These are phyloP conservation scores for Bacidia rubella DNA, from an alignment of 495 filamentous ascomycete species.

Conservation along the genomic window DNA sequence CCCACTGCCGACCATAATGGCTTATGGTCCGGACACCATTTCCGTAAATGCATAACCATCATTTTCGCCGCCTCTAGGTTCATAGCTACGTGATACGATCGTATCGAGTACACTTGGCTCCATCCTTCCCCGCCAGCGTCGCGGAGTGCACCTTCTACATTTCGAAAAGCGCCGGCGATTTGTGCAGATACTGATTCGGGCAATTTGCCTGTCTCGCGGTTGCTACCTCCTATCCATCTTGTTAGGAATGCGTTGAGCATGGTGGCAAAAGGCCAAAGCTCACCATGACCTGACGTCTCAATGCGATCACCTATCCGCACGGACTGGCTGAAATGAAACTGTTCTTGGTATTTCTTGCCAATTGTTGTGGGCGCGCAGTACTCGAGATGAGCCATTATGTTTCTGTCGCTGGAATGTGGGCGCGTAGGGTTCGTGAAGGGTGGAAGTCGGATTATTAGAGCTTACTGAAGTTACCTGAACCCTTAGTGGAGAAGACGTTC, in stretches of 20 bases:
- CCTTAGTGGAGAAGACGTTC: too few species aligned
- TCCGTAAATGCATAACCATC: conserved; percentile 34
- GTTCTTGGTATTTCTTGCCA: conserved; percentile 25
- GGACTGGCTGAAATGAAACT: conserved; percentile 38
- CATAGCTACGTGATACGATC: conserved; percentile 32
- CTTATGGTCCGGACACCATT: conserved; percentile 36
- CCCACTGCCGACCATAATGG: conserved; percentile 39
- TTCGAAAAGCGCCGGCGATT: conserved; percentile 41
- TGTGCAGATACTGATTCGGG: conserved; percentile 29
- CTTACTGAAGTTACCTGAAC: too few species aligned
- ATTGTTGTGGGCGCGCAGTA: conserved; percentile 32
- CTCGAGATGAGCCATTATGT: conserved; percentile 28
- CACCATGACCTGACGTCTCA: conserved; percentile 42
- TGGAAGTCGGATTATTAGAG: too few species aligned
- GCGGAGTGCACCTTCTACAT: conserved; percentile 34
- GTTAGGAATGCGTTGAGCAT: not conserved
- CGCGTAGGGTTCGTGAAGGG: not conserved
- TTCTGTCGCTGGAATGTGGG: not conserved
- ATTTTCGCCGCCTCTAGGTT: conserved; percentile 27
- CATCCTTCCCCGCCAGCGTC: conserved; percentile 43
- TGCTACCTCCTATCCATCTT: conserved; percentile 34
- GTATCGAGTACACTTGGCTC: conserved; percentile 40
- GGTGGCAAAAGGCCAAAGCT: not conserved
- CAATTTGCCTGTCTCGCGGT: conserved; percentile 27
- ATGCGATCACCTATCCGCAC: conserved; percentile 40